Percentiles rank a stretch among this genome's conserved stretches.
These are phyloP conservation scores for Phialophora expanda DNA, from an alignment of 2,329 filamentous ascomycete species.

Conservation along the genomic window DNA sequence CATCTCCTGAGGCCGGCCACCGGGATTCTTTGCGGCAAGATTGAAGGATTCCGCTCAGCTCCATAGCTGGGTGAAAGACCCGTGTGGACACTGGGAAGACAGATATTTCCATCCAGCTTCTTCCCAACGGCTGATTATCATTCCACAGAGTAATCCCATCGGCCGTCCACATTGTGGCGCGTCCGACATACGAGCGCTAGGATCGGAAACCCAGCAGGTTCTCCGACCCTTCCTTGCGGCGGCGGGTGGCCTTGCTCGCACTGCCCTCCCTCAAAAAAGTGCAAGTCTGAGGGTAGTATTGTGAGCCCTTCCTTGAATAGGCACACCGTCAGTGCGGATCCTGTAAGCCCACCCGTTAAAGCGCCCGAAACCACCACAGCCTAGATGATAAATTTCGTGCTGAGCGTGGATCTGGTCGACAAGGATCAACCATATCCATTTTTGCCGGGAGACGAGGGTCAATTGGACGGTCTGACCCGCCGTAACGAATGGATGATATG, in stretches of 20 bases:
- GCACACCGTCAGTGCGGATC: neutral
- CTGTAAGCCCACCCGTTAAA: neutral
- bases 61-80: neutral
- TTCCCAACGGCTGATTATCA: neutral
- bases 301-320: neutral
- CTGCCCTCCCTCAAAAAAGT: neutral
- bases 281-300: neutral
- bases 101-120: neutral
- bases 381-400: neutral
- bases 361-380: neutral
- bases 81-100: neutral
- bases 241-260: neutral
- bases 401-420: neutral
- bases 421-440: neutral
- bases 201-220: neutral
- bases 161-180: neutral
- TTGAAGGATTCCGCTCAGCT: neutral
- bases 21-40: neutral
- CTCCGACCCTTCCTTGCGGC: neutral
- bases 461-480: neutral
- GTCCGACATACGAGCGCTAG: neutral
- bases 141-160: neutral
- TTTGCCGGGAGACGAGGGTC: neutral
- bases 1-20: neutral
- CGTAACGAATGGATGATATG: neutral